phyloP scores from a whole-genome alignment of 2,329 filamentous ascomycete genomes.

The Aspergillus nomiae region DNA sequence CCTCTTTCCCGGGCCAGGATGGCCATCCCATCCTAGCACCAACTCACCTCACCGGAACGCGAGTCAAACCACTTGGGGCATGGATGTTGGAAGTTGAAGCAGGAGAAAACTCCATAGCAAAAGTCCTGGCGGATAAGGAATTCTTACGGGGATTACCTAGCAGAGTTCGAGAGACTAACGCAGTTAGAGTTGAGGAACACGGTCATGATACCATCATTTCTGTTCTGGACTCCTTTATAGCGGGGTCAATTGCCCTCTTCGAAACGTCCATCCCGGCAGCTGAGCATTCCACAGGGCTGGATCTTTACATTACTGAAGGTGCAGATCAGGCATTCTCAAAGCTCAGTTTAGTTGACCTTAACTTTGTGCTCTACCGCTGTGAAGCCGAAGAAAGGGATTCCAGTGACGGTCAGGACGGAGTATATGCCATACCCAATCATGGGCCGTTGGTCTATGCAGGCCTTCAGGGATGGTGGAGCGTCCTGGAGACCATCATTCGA shows the following conservation, averaged over 20 bases:
- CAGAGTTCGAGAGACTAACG: slow-evolving; percentile 71
- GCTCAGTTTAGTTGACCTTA: slow-evolving; percentile 78
- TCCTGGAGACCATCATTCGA: slow-evolving; percentile 78
- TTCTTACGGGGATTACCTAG: slow-evolving; percentile 82
- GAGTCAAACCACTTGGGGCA: slow-evolving; percentile 80
- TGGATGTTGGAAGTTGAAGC: slow-evolving; percentile 90
- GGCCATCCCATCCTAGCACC: slow-evolving; percentile 79
- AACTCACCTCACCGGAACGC: slow-evolving; percentile 79
- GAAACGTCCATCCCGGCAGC: slow-evolving; percentile 93
- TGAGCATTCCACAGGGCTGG: slow-evolving; percentile 79
- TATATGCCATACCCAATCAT: slow-evolving; percentile 81
- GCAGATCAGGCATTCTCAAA: slow-evolving; percentile 76
- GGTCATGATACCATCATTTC: slow-evolving; percentile 76
- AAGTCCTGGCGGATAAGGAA: slow-evolving; percentile 68
- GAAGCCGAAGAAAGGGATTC: slow-evolving; percentile 84
- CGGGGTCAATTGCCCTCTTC: slow-evolving; percentile 91
- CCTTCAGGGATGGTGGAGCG: slow-evolving; percentile 98
- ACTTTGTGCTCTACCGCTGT: slow-evolving; percentile 87
- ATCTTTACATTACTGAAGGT: slow-evolving; percentile 82
- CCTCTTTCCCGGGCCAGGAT: slow-evolving; percentile 88
- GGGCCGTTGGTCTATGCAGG: slow-evolving; percentile 91
- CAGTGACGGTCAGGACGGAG: slow-evolving; percentile 79
- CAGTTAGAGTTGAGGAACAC: slow-evolving; percentile 71
- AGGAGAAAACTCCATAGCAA: slow-evolving; percentile 67
- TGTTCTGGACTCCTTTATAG: slow-evolving; percentile 80